phyloP scores from a whole-genome alignment of 208 protist species.

The Naegleria lovaniensis region DNA sequence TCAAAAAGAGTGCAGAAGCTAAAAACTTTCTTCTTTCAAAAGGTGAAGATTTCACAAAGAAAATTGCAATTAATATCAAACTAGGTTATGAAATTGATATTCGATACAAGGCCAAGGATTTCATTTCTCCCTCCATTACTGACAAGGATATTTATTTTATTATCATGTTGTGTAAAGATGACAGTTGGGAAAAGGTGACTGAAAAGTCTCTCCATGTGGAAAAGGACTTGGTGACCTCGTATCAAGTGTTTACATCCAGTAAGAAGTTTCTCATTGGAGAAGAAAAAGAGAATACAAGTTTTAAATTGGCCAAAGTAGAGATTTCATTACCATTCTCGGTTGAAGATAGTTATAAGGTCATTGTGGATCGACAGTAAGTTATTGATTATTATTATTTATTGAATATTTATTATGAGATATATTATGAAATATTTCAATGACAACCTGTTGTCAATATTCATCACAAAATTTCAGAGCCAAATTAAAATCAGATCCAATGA shows the following conservation, averaged over 20 bases:
- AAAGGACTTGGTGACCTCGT: background rate
- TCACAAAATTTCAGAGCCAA: background rate
- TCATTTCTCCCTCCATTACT: background rate
- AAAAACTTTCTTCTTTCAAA: background rate
- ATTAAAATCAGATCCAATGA: background rate
- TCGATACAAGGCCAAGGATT: background rate
- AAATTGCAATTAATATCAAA: background rate
- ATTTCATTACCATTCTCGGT: background rate
- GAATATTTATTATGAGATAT: too few relatives aligned
- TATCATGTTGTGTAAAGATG: background rate
- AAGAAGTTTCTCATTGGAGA: background rate
- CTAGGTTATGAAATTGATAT: background rate
- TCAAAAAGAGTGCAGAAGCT: background rate
- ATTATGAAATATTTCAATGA: too few relatives aligned
- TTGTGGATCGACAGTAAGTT: background rate
- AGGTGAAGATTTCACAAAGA: background rate
- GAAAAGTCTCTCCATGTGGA: background rate
- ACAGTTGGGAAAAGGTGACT: background rate
- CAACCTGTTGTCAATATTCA: too few relatives aligned
- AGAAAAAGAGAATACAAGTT: background rate
- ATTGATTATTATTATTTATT: too few relatives aligned
- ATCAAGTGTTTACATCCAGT: background rate
- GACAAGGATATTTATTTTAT: conserved; percentile 8
- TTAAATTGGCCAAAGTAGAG: background rate
- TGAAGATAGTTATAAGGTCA: background rate